phyloP scores from a whole-genome alignment of 805 yeast genomes.

The Teunomyces pallodes region DNA sequence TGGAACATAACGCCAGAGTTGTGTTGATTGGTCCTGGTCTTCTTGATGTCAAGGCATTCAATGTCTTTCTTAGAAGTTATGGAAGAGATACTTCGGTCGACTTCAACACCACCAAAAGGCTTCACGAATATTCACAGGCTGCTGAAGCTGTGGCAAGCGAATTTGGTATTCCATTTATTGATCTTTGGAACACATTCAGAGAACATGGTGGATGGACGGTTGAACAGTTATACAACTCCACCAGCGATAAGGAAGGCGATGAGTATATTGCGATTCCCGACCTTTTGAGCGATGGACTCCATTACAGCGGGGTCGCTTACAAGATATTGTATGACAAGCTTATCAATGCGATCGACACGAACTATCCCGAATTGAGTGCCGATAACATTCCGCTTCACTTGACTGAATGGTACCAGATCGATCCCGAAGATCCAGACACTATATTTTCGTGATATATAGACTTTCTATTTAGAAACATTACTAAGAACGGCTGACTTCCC shows the following conservation, averaged over 20 bases:
- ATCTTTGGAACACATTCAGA: conserved; percentile 47
- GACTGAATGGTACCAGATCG: conserved; percentile 40
- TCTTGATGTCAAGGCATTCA: conserved; percentile 39
- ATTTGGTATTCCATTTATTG: conserved; percentile 55
- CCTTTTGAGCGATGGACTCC: not conserved
- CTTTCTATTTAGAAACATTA: too few relatives aligned
- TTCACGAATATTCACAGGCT: conserved; percentile 50
- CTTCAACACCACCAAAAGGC: conserved; percentile 39
- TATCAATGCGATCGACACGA: conserved; percentile 30
- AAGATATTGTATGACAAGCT: conserved; percentile 46
- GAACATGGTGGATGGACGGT: conserved; percentile 30
- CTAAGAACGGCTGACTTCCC: conserved; percentile 46
- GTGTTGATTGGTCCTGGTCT: conserved; percentile 64
- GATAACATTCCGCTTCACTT: conserved; percentile 32
- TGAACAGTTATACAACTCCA: conserved; percentile 20
- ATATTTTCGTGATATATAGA: too few relatives aligned
- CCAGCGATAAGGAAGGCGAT: not conserved
- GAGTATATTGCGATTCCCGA: not conserved
- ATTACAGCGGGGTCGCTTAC: conserved; percentile 27
- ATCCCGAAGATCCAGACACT: conserved; percentile 3
- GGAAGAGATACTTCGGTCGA: conserved; percentile 21
- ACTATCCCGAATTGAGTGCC: conserved; percentile 50
- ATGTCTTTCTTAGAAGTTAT: conserved; percentile 15
- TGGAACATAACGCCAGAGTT: conserved; percentile 44
- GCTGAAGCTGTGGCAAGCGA: conserved; percentile 44